Evolutionary conservation across 495 filamentous ascomycete genomes (phyloP).

Genomic region (Aspergillus olivimuriae): DNA sequence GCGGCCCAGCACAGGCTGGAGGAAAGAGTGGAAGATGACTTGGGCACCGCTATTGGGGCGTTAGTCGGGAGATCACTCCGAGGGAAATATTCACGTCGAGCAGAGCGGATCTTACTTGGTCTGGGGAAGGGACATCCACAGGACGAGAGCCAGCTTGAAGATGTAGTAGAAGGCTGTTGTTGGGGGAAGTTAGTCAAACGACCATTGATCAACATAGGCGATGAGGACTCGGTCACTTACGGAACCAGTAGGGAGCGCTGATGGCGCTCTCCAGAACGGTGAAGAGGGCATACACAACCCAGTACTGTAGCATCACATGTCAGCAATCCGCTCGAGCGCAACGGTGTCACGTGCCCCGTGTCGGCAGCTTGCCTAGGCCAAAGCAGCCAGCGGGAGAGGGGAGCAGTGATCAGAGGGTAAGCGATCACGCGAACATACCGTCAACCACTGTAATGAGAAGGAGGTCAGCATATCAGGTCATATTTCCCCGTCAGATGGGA

Average conservation of each 20-base stretch:
- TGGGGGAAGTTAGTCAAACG: slow-evolving; percentile 9
- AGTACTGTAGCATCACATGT: slow-evolving; percentile 60
- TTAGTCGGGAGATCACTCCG: too few species aligned
- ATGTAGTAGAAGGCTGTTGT: slow-evolving; percentile 89
- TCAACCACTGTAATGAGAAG: slow-evolving; percentile 50
- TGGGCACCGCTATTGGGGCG: slow-evolving; percentile 71
- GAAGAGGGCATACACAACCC: slow-evolving; percentile 93
- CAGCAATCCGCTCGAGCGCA: slow-evolving; percentile 6
- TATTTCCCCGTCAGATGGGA: background rate
- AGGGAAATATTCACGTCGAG: too few species aligned
- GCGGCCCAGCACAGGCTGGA: slow-evolving; percentile 83
- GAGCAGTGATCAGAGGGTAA: background rate
- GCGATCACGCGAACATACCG: slow-evolving; percentile 46
- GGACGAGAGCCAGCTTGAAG: slow-evolving; percentile 95
- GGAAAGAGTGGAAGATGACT: slow-evolving; percentile 91
- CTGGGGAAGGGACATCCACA: slow-evolving; percentile 95
- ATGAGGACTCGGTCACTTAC: slow-evolving; percentile 34
- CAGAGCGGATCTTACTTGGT: slow-evolving; percentile 89
- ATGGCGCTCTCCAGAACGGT: slow-evolving; percentile 89
- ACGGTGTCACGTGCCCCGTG: slow-evolving; percentile 14
- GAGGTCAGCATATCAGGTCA: slow-evolving; percentile 8
- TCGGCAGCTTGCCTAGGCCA: slow-evolving; percentile 2
- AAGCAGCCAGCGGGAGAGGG: background rate
- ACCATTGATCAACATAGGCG: background rate
- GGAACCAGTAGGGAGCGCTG: slow-evolving; percentile 98